phyloP scores from a whole-genome alignment of 2,329 filamentous ascomycete species.

The Elsinoe necatrix region DNA sequence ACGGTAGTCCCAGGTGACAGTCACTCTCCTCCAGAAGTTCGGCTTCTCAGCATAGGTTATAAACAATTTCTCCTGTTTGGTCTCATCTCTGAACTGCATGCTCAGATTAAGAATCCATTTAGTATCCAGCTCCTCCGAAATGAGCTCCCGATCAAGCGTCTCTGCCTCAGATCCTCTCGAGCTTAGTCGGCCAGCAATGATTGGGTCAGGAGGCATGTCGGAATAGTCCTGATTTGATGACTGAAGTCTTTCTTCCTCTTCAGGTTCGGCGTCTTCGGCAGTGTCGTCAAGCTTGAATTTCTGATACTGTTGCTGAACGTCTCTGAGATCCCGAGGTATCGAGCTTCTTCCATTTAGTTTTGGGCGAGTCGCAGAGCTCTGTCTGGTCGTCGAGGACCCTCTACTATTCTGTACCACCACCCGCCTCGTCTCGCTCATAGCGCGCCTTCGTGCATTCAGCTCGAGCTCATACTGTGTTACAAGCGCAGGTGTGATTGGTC shows the following conservation, averaged over 20 bases:
- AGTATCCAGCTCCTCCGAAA: slow-evolving; percentile 74
- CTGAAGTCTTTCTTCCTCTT: slow-evolving; percentile 15
- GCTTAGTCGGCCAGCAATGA: slow-evolving; percentile 19
- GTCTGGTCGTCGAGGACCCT: not conserved
- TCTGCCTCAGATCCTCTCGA: slow-evolving; percentile 22
- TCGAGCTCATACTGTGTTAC: slow-evolving; percentile 9
- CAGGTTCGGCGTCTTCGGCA: slow-evolving; percentile 4
- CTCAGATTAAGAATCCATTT: slow-evolving; percentile 95
- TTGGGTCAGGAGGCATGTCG: not conserved
- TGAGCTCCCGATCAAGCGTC: slow-evolving; percentile 48
- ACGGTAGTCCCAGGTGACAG: slow-evolving; percentile 88
- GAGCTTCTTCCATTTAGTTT: not conserved
- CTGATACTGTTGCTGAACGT: not conserved
- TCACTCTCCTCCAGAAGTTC: slow-evolving; percentile 75
- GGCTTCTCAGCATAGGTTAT: slow-evolving; percentile 82
- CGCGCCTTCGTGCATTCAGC: slow-evolving; percentile 3
- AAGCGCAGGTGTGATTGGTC: slow-evolving; percentile 1
- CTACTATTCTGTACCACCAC: slow-evolving; percentile 8
- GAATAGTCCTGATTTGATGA: slow-evolving; percentile 24
- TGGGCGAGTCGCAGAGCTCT: not conserved
- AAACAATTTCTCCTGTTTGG: slow-evolving; percentile 93
- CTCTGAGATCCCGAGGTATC: not conserved
- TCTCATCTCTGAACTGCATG: slow-evolving; percentile 95
- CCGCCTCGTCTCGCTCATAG: slow-evolving; percentile 3
- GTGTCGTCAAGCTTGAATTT: slow-evolving; percentile 8